Evolutionary conservation across 495 filamentous ascomycete genomes (phyloP), one percentile per base, ranked within the genome.

Genomic region (Aspergillus coremiiformis): DNA sequence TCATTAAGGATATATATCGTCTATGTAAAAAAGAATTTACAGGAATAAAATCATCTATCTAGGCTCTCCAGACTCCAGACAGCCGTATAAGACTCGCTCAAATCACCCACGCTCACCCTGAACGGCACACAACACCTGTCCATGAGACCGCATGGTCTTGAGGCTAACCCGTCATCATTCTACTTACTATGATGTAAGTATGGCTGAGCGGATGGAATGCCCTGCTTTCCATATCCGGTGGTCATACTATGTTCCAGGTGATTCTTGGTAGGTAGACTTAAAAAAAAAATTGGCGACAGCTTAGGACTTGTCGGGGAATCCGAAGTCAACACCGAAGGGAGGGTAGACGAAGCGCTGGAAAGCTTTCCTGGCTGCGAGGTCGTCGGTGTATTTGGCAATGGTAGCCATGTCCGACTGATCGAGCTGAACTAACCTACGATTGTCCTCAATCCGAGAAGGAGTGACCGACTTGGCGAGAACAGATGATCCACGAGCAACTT

Each of bases 401-500:
- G 78, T 73, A 58, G 79, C 79, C 64, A 88, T 61, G 43, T 91
- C 87, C 15, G 77, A 72, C 4, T 69, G 72, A 48, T 87, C 84
- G 27, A 90, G 78, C 30, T 83, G 70, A 61, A 88, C 74, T 52
- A 89, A 68, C 46, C 85, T 76, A 63, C 78, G 68, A 69, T 93
- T 93, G 52, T 81, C 78, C 65, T 84, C 80, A 66, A 91, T 91
- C 43, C 86, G 78, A 46, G 80, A 76, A 10, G 84, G 82, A 4
- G 79, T 89, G 8, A 89, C 83, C 0, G 87, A 91, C 70, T 93
- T 93, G 59, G 86, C 80, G 22, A 93, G 77, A 12, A 91, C 87
- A 9, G 84, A 86, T 48, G 73, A 80, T 47, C 84, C 85, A 47
- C 86, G 80, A 45, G 82, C 77, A 46, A 88, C 87, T 88, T 27